Evolutionary conservation across 75 land plant species (phyloP).

Genomic region (Picea glauca): DNA sequence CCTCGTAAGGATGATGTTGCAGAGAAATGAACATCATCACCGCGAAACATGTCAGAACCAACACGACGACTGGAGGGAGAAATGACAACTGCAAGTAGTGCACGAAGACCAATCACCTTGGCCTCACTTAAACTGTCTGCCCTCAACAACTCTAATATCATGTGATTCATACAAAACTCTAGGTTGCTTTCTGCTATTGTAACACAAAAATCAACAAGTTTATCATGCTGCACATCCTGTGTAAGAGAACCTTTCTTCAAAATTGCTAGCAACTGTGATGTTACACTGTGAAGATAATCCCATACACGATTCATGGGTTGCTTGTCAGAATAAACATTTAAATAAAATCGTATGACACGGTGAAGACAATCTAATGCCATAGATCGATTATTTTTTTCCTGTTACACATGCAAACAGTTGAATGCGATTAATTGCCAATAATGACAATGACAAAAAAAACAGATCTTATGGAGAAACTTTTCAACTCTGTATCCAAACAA

Average conservation of each 20-base stretch:
- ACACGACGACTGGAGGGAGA: slow-evolving; percentile 68
- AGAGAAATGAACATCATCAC: slow-evolving; percentile 29
- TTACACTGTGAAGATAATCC: slow-evolving; percentile 95
- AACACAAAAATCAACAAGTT: slow-evolving; percentile 97
- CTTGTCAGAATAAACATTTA: slow-evolving; percentile 77
- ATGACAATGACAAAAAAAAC: background rate
- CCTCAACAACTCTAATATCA: slow-evolving; percentile 87
- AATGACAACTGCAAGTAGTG: slow-evolving; percentile 84
- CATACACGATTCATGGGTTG: slow-evolving; percentile 78
- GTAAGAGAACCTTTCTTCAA: slow-evolving; percentile 90
- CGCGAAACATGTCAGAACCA: slow-evolving; percentile 74
- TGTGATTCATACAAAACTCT: slow-evolving; percentile 96
- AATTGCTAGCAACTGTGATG: slow-evolving; percentile 80
- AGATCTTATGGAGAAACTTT: background rate
- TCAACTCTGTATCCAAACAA: background rate
- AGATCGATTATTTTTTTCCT: slow-evolving; percentile 96
- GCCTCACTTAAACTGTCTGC: slow-evolving; percentile 89
- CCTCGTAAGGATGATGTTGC: slow-evolving; percentile 41
- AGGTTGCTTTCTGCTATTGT: slow-evolving; percentile 96
- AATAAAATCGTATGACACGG: slow-evolving; percentile 87
- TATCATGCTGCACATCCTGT: slow-evolving; percentile 98
- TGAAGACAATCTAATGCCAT: slow-evolving; percentile 99
- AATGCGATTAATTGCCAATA: slow-evolving; percentile 5
- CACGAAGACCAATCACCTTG: slow-evolving; percentile 95
- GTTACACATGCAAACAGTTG: slow-evolving; percentile 17